A percentile compares a stretch with the other conserved stretches of the same genome.
phyloP scores from a whole-genome alignment of 495 filamentous ascomycete genomes.

The Penicillium desertorum region DNA sequence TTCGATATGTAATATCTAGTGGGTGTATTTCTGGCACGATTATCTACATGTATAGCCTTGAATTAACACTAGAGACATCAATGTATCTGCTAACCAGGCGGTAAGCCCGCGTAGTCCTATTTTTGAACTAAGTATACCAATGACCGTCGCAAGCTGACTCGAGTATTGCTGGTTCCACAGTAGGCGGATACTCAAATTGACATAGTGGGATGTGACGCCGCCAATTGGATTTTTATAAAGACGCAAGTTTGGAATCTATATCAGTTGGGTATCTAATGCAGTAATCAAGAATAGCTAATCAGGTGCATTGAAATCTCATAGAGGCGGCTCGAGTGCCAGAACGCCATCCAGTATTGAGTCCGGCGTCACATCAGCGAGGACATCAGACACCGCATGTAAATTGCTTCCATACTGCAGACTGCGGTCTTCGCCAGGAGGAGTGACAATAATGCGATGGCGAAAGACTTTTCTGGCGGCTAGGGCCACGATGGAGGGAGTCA shows the following conservation, averaged over 20 bases:
- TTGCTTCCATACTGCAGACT: slow-evolving; percentile 95
- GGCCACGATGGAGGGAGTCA: slow-evolving; percentile 79
- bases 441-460: slow-evolving; percentile 73
- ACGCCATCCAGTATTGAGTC: slow-evolving; percentile 87
- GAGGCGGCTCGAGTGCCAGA: slow-evolving; percentile 67
- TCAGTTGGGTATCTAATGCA: slow-evolving; percentile 8
- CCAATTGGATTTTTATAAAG: neutral
- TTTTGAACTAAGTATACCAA: neutral
- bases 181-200: neutral
- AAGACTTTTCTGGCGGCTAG: slow-evolving; percentile 90
- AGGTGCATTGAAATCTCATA: slow-evolving; percentile 37
- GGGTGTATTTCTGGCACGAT: neutral
- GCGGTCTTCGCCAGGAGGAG: slow-evolving; percentile 67
- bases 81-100: neutral
- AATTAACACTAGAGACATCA: neutral
- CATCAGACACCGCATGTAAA: slow-evolving; percentile 58
- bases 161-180: neutral
- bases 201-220: neutral
- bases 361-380: slow-evolving; percentile 65
- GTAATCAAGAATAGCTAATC: neutral
- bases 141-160: neutral
- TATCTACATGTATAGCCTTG: neutral
- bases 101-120: neutral
- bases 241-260: neutral
- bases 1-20: neutral